These are phyloP conservation scores for Arthroderma uncinatum DNA, from an alignment of 2,329 filamentous ascomycete genomes.

Conservation along the genomic window DNA sequence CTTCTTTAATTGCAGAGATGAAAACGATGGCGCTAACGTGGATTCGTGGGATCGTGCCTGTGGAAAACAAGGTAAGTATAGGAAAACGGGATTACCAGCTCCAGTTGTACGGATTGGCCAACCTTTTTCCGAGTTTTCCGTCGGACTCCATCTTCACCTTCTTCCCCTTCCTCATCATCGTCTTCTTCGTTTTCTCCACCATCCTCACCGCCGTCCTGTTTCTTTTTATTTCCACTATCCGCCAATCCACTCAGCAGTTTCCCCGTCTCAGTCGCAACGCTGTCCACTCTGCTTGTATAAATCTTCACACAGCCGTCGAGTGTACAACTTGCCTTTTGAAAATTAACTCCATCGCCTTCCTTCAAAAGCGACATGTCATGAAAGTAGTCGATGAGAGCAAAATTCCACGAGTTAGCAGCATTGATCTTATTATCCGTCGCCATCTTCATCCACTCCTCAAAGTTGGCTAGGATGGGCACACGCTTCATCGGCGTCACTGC, in stretches of 20 bases:
- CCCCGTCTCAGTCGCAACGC: constrained; percentile 92
- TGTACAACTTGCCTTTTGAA: constrained; percentile 95
- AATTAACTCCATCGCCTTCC: constrained; percentile 94
- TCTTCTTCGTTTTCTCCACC: constrained; percentile 54
- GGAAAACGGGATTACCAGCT: background rate
- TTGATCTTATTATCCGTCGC: constrained; percentile 99
- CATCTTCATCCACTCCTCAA: constrained; percentile 99
- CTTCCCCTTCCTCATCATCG: constrained; percentile 42
- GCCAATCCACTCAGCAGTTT: constrained; percentile 88
- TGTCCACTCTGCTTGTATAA: constrained; percentile 96
- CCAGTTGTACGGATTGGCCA: constrained; percentile 7
- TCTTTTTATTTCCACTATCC: constrained; percentile 59
- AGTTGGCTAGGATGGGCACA: constrained; percentile 90
- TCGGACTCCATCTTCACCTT: constrained; percentile 27
- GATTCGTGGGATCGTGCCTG: constrained; percentile 74
- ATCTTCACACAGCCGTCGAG: constrained; percentile 98
- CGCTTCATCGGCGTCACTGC: constrained; percentile 93
- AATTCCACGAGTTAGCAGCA: constrained; percentile 96
- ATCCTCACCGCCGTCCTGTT: constrained; percentile 50
- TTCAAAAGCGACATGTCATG: constrained; percentile 97
- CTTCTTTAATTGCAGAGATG: constrained; percentile 84
- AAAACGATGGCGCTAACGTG: constrained; percentile 83
- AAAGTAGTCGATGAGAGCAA: constrained; percentile 99
- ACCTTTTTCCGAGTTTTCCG: constrained; percentile 62
- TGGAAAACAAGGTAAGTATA: constrained; percentile 2